Percentiles rank a stretch among this genome's conserved stretches.
Evolutionary conservation across 495 filamentous ascomycete genomes (phyloP).

Genomic region (Hypoxylon perforatum): DNA sequence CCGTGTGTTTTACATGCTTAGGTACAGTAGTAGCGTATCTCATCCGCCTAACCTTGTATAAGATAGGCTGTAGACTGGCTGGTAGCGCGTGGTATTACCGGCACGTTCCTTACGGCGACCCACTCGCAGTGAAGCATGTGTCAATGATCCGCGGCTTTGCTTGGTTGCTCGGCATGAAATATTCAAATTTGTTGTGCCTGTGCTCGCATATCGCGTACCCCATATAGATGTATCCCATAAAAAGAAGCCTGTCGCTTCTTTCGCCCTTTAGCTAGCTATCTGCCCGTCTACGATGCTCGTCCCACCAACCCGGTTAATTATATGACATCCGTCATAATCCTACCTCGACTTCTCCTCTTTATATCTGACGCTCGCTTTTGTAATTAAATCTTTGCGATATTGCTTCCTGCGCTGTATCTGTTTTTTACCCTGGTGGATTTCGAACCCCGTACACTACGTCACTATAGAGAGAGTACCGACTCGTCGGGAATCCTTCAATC

Average conservation of each 20-base stretch:
- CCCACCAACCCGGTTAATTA: constrained; percentile 35
- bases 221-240: no score
- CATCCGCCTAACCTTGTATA: no score
- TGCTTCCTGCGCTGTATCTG: constrained; percentile 5
- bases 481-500: constrained; percentile 25
- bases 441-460: constrained; percentile 38
- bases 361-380: constrained; percentile 26
- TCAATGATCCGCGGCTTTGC: constrained; percentile 36
- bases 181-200: background rate
- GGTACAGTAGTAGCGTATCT: background rate
- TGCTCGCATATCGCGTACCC: no score
- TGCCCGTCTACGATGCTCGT: constrained; percentile 3
- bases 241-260: constrained; percentile 12
- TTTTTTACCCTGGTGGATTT: constrained; percentile 11
- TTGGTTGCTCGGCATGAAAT: constrained; percentile 23
- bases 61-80: background rate
- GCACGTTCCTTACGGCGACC: constrained; percentile 19
- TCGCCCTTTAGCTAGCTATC: background rate
- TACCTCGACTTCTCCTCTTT: constrained; percentile 11
- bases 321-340: constrained; percentile 35
- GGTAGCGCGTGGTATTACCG: constrained; percentile 21
- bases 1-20: constrained; percentile 24
- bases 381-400: background rate
- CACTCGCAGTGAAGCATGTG: constrained; percentile 37
- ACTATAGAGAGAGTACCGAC: constrained; percentile 29